These are phyloP conservation scores for Trichoderma lentiforme DNA, from an alignment of 2,329 filamentous ascomycete genomes.

Conservation along the genomic window DNA sequence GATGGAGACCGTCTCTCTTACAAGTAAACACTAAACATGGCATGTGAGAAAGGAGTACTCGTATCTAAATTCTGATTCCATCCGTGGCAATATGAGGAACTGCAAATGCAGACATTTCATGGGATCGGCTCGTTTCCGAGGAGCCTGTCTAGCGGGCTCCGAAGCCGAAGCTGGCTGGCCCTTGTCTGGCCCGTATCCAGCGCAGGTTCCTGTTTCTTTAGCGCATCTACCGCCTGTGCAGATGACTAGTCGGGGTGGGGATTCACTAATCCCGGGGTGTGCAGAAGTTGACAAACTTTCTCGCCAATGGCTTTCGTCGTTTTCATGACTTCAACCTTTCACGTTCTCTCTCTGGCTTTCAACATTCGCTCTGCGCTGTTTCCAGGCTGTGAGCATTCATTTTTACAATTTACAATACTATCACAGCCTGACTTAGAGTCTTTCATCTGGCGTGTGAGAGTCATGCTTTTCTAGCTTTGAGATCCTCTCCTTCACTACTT, in stretches of 20 bases:
- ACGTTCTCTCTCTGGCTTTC: not conserved
- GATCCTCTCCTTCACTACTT: not conserved
- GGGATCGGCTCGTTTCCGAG: conserved; percentile 1
- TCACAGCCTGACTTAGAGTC: not conserved
- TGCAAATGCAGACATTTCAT: not conserved
- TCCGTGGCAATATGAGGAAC: not conserved
- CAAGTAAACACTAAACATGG: not conserved
- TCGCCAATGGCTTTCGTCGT: not conserved
- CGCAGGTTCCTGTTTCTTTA: conserved; percentile 1
- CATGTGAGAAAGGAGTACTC: not conserved
- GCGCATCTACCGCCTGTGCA: conserved; percentile 10
- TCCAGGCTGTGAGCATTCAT: not conserved
- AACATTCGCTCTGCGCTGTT: not conserved
- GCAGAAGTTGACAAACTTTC: conserved; percentile 4
- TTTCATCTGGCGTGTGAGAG: not conserved
- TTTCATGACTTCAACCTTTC: not conserved
- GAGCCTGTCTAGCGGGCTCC: not conserved
- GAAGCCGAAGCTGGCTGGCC: conserved; percentile 13
- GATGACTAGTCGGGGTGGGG: conserved; percentile 12
- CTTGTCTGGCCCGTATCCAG: not conserved
- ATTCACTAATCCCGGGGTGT: not conserved
- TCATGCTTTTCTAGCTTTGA: conserved; percentile 7
- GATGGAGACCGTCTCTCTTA: not conserved
- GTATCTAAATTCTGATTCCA: not conserved
- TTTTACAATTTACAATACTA: too few relatives aligned